Base-by-base conservation (phyloP, 495 filamentous ascomycete genomes). In the Talaromyces proteolyticus region DNA sequence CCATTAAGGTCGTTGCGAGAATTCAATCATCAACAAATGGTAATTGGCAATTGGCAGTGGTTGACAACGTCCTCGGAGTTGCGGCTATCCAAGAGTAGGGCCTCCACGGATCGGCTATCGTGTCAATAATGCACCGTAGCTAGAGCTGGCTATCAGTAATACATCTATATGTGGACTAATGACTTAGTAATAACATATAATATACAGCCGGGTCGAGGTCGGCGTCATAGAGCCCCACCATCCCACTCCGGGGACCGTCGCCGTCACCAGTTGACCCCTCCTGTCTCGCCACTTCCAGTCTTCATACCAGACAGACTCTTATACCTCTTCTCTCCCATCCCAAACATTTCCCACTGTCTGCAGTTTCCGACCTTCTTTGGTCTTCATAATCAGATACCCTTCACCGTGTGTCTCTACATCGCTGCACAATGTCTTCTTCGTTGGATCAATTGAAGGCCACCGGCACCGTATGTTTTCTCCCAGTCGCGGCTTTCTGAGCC, bases 401-500 rank as follows among this genome's bases (percentile, higher is more conserved):
- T 34, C 29, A 34, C 29, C 29, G 29, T 36, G 47, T 49, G 51
- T 53, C 51, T 49, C 25, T 34, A 50, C 26, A n/a, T 51, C 42
- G 43, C 38, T 46, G 41, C 67, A 85, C 60, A 55, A 95, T 95
- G 89, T 67, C 87, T 62, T 85, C 65, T 70, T 89, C 92, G 73
- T 84, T 98, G 53, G 93, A 97, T 60, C 91, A 97, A 76, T 80
- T 98, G 61, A 98, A 98, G 79, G 84, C 87, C 70, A 74, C 87
- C 64, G 94, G 93, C 82, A 98, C 93, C 57, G 89, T 94, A 79
- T 67, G 89, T 86, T 52, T 49, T 36, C 37, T 54, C 60, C 39
- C 17, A 29, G 41, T 37, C 67, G 68, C 72, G 70, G 70, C 69
- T 59, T 64, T 64, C 66, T 53, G 22, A 52, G 23, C 34, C 49